Percentiles rank a stretch among this genome's conserved stretches.
phyloP scores from a whole-genome alignment of 441 rosid genomes.

The Gossypium schwendimanii region DNA sequence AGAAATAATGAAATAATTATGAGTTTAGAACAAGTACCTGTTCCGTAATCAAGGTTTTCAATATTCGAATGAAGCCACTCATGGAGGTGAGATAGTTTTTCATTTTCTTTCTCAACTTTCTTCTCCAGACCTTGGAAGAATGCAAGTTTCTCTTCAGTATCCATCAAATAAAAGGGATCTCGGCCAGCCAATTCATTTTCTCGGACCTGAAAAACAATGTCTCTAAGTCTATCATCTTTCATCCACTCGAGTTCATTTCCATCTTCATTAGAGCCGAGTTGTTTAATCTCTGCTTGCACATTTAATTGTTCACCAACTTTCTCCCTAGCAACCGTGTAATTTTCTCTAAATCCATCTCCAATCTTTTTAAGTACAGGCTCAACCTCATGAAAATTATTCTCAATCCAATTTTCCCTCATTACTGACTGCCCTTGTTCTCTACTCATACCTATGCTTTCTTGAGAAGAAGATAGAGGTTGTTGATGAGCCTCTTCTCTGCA shows the following conservation, averaged over 20 bases:
- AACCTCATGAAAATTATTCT: conserved; percentile 58
- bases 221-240: conserved; percentile 72
- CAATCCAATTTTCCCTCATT: conserved; percentile 53
- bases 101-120: conserved; percentile 76
- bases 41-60: conserved; percentile 86
- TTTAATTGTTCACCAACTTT: conserved; percentile 30
- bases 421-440: conserved; percentile 25
- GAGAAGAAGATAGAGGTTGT: conserved; percentile 15
- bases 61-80: conserved; percentile 80
- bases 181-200: conserved; percentile 80
- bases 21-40: conserved; percentile 43
- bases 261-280: conserved; percentile 39
- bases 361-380: conserved; percentile 63
- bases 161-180: conserved; percentile 76
- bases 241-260: conserved; percentile 78
- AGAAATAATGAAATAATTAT: conserved; percentile 8
- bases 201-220: conserved; percentile 78
- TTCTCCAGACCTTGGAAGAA: conserved; percentile 81
- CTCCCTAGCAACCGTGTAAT: conserved; percentile 61
- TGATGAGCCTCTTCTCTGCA: conserved; percentile 14
- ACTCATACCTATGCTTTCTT: conserved; percentile 12
- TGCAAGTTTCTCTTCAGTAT: conserved; percentile 58
- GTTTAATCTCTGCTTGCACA: conserved; percentile 28
- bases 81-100: conserved; percentile 54
- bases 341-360: conserved; percentile 66